Evolutionary conservation across 306 rosid genomes (phyloP).

Genomic region (Spatholobus suberectus): DNA sequence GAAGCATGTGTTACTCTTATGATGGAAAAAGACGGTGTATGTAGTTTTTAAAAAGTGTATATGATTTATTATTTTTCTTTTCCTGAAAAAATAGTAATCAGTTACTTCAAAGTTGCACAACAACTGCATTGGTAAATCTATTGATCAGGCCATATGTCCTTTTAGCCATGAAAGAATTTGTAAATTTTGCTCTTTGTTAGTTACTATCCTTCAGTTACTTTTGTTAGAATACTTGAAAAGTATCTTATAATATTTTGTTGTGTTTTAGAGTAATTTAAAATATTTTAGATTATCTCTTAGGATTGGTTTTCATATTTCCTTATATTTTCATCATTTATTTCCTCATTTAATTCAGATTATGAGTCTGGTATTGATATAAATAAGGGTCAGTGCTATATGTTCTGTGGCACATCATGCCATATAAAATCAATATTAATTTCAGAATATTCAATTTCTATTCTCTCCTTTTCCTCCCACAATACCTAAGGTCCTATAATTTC

Average conservation of each 20-base stretch:
- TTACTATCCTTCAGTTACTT: not conserved
- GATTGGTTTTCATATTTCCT: not conserved
- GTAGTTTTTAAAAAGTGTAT: not conserved
- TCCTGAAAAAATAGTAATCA: not conserved
- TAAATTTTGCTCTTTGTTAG: not conserved
- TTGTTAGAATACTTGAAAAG: not conserved
- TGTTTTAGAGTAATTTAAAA: not conserved
- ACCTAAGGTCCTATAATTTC: not conserved
- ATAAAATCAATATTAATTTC: not conserved
- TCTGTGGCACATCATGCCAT: not conserved
- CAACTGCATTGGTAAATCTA: not conserved
- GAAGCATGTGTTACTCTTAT: not conserved
- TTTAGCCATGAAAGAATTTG: not conserved
- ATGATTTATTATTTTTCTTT: not conserved
- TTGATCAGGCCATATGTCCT: not conserved
- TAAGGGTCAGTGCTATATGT: not conserved
- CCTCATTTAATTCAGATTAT: not conserved
- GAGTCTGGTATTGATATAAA: not conserved
- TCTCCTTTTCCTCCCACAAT: not conserved
- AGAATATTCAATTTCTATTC: not conserved
- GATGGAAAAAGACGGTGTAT: not conserved
- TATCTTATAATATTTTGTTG: not conserved
- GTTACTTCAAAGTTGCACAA: slow-evolving; percentile 9
- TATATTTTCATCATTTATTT: not conserved
- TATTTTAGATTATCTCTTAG: not conserved